Evolutionary conservation across 768 basidiomycete species (phyloP).

Genomic region (Boletus rex-veris): DNA sequence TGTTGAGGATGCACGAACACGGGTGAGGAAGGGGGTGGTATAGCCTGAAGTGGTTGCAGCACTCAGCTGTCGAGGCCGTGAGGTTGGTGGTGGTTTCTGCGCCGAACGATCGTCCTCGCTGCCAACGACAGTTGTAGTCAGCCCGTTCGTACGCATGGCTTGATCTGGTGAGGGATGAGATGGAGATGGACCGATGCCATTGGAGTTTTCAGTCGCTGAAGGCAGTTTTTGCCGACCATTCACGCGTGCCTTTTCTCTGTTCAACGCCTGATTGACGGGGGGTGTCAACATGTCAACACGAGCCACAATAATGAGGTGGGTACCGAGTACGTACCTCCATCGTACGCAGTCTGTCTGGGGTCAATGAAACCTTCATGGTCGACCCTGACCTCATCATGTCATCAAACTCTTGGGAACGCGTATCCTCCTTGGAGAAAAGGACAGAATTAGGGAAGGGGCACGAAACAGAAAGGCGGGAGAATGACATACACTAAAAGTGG

Average conservation of each 20-base stretch:
- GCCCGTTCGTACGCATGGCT: conserved; percentile 25
- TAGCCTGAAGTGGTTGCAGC: conserved; percentile 40
- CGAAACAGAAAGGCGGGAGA: not conserved
- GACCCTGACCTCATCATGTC: conserved; percentile 84
- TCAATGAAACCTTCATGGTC: conserved; percentile 94
- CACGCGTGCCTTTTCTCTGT: conserved; percentile 60
- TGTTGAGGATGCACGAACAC: conserved; percentile 33
- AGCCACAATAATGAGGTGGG: conserved; percentile 17
- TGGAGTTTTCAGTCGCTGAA: conserved; percentile 23
- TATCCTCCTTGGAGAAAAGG: conserved; percentile 44
- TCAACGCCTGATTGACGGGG: conserved; percentile 49
- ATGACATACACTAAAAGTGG: conserved; percentile 33
- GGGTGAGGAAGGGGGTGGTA: conserved; percentile 24
- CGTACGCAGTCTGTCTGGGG: conserved; percentile 86
- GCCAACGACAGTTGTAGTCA: conserved; percentile 50
- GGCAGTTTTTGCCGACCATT: conserved; percentile 27
- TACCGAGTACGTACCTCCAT: conserved; percentile 73
- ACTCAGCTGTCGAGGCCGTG: conserved; percentile 46
- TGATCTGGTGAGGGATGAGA: conserved; percentile 21
- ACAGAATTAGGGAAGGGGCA: not conserved
- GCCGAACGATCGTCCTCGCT: conserved; percentile 46
- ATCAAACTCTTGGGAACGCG: conserved; percentile 80
- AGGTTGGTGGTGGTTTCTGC: conserved; percentile 34
- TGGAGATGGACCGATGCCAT: conserved; percentile 13
- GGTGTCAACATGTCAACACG: not conserved